phyloP scores from a whole-genome alignment of 345 rosid species.

The Aethionema arabicum region DNA sequence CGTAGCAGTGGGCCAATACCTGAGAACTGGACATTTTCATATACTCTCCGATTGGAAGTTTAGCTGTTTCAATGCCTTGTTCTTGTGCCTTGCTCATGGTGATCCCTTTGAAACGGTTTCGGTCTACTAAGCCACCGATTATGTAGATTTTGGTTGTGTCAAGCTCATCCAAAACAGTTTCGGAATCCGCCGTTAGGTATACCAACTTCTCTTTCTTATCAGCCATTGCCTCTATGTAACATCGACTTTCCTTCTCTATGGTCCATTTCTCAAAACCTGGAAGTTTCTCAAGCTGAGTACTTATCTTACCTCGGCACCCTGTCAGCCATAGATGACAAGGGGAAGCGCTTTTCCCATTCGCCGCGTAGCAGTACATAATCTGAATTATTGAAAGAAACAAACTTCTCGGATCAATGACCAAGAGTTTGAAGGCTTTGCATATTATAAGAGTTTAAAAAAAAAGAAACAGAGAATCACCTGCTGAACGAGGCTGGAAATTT shows the following conservation, averaged over 20 bases:
- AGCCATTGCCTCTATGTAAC: conserved; percentile 69
- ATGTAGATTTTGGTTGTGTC: conserved; percentile 61
- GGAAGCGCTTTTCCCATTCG: conserved; percentile 56
- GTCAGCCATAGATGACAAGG: conserved; percentile 91
- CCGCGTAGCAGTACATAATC: conserved; percentile 95
- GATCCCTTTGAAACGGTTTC: conserved; percentile 92
- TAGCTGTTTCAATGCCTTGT: conserved; percentile 85
- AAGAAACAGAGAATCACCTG: conserved; percentile 47
- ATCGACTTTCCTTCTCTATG: conserved; percentile 71
- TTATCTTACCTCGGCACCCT: conserved; percentile 71
- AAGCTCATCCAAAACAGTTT: conserved; percentile 65
- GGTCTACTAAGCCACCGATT: conserved; percentile 85
- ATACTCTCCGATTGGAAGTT: conserved; percentile 80
- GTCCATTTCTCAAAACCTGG: conserved; percentile 93
- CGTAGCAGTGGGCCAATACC: conserved; percentile 42
- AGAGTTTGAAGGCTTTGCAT: background rate
- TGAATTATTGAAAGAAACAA: conserved; percentile 25
- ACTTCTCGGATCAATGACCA: background rate
- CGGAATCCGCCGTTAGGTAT: conserved; percentile 88
- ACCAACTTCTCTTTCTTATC: conserved; percentile 68
- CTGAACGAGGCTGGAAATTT: conserved; percentile 88
- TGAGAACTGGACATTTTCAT: conserved; percentile 96
- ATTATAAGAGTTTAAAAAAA: background rate
- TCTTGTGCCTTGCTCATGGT: conserved; percentile 88
- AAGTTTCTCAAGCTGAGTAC: conserved; percentile 59